These are phyloP conservation scores for Cephaloascus albidus DNA, from an alignment of 805 yeast genomes.

Conservation along the genomic window DNA sequence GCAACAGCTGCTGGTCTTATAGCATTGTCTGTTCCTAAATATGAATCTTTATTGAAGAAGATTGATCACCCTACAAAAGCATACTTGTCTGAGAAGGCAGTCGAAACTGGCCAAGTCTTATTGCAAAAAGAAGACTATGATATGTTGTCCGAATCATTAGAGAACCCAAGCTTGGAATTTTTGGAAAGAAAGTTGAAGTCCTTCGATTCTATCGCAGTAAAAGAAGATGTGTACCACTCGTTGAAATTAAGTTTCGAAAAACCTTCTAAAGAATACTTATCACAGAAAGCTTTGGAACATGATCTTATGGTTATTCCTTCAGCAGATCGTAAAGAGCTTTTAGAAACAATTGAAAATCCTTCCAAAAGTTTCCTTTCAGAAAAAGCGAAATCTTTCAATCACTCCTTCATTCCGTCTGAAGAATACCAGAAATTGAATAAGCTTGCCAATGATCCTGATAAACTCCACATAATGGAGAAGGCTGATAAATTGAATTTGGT, in stretches of 20 bases:
- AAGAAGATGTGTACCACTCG: slow-evolving; percentile 9
- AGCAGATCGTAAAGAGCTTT: slow-evolving; percentile 7
- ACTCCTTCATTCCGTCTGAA: neutral
- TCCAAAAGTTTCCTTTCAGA: slow-evolving; percentile 11
- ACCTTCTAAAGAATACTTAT: slow-evolving; percentile 15
- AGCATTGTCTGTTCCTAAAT: slow-evolving; percentile 1
- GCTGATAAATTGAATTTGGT: neutral
- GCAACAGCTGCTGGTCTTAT: slow-evolving; percentile 6
- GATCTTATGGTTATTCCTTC: slow-evolving; percentile 13
- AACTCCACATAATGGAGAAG: slow-evolving; percentile 3
- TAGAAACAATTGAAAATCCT: slow-evolving; percentile 9
- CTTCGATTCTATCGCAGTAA: slow-evolving; percentile 4
- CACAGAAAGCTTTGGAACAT: slow-evolving; percentile 12
- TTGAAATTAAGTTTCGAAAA: slow-evolving; percentile 7
- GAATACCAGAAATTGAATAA: slow-evolving; percentile 1
- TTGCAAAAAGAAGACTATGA: neutral
- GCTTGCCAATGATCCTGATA: slow-evolving; percentile 4
- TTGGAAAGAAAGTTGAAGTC: neutral
- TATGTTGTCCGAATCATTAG: neutral
- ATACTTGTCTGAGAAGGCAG: slow-evolving; percentile 4
- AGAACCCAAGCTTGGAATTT: neutral
- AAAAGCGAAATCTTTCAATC: slow-evolving; percentile 9
- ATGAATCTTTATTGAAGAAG: slow-evolving; percentile 1
- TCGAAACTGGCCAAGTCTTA: neutral
- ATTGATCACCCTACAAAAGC: slow-evolving; percentile 2